Evolutionary conservation across 208 protist species (phyloP).

Genomic region (Leishmania turanica): DNA sequence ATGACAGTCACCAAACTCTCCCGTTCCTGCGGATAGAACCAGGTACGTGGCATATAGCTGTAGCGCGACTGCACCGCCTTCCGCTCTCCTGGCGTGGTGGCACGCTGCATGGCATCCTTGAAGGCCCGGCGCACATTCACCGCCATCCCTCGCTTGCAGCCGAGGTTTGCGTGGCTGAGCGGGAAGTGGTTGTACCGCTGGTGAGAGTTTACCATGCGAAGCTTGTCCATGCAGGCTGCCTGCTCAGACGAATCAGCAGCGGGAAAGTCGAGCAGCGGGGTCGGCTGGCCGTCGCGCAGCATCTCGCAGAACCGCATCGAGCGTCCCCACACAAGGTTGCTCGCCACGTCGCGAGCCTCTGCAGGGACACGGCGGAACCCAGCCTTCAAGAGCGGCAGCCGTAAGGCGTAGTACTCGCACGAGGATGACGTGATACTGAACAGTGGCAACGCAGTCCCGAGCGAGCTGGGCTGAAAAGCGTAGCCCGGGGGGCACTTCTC

Average conservation of each 20-base stretch:
- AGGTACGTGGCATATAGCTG: conserved; percentile 78
- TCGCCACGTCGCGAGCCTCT: conserved; percentile 26
- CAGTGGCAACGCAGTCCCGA: conserved; percentile 68
- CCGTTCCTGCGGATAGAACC: conserved; percentile 80
- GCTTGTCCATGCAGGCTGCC: conserved; percentile 15
- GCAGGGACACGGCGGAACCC: conserved; percentile 71
- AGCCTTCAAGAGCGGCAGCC: conserved; percentile 89
- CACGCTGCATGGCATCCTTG: conserved; percentile 5
- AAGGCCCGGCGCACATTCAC: conserved; percentile 38
- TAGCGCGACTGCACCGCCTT: conserved; percentile 30
- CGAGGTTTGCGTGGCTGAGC: conserved; percentile 72
- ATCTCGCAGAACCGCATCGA: conserved; percentile 57
- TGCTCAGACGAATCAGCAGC: conserved; percentile 9
- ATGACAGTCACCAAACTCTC: conserved; percentile 49
- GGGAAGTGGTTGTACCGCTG: conserved; percentile 93
- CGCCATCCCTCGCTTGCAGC: conserved; percentile 88
- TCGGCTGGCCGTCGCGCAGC: background rate
- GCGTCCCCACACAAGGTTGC: conserved; percentile 79
- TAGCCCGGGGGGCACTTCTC: conserved; percentile 24
- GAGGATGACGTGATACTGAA: conserved; percentile 78
- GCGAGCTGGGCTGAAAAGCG: conserved; percentile 34
- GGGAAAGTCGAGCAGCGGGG: conserved; percentile 5
- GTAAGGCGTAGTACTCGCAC: conserved; percentile 96
- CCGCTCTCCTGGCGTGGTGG: conserved; percentile 5
- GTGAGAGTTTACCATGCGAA: conserved; percentile 20